Conservation (phyloP, 176 grass and related monocot species). For the Rhipidocladum racemiflorum region DNA sequence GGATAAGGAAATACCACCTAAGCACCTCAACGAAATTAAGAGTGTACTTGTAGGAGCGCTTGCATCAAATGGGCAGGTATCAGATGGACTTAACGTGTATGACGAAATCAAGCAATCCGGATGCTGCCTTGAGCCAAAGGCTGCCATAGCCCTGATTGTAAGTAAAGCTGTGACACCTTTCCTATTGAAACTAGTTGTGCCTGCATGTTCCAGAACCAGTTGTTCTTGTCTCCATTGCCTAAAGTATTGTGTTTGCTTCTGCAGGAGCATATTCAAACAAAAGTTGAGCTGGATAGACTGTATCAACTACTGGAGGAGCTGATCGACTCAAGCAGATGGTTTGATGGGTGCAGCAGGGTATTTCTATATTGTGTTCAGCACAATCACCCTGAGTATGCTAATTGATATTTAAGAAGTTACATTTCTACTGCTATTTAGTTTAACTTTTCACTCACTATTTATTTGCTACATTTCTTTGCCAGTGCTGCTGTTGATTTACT, state of each 20-base stretch:
- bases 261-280: conserved; percentile 71
- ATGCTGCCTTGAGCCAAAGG: conserved; percentile 58
- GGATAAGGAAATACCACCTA: conserved; percentile 59
- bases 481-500: conserved; percentile 74
- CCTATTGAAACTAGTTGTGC: background rate
- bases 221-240: conserved; percentile 21
- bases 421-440: conserved; percentile 43
- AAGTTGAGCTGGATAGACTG: conserved; percentile 78
- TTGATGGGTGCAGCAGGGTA: conserved; percentile 69
- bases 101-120: conserved; percentile 72
- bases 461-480: conserved; percentile 31
- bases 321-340: conserved; percentile 65
- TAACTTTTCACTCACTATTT: conserved; percentile 24
- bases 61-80: conserved; percentile 71
- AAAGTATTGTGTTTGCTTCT: conserved; percentile 26
- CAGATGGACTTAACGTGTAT: conserved; percentile 62
- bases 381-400: conserved; percentile 69
- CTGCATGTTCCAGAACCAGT: conserved; percentile 7
- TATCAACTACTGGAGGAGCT: conserved; percentile 63
- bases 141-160: conserved; percentile 71
- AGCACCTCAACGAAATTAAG: conserved; percentile 56
- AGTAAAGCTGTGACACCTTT: conserved; percentile 32
- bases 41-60: conserved; percentile 60
- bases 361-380: conserved; percentile 67
- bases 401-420: conserved; percentile 5